These are phyloP conservation scores for Limtongozyma cylindracea DNA, from an alignment of 805 yeast genomes.

Conservation along the genomic window DNA sequence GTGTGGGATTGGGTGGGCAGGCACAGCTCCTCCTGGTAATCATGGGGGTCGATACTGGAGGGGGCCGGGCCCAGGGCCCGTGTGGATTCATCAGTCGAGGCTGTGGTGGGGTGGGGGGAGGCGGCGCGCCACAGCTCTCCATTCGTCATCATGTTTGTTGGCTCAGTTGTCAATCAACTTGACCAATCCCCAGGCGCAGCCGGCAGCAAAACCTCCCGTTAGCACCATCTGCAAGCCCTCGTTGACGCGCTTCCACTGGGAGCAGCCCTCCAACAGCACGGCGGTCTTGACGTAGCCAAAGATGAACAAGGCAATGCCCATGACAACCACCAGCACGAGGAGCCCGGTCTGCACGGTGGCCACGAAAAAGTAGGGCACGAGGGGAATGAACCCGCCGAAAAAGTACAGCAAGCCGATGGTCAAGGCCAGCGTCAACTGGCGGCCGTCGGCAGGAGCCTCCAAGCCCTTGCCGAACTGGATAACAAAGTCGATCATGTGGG, in stretches of 20 bases:
- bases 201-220: conserved; percentile 96
- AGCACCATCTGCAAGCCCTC: conserved; percentile 84
- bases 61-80: too few species aligned
- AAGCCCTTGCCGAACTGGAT: conserved; percentile 78
- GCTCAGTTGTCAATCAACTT: conserved; percentile 34
- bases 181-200: conserved; percentile 87
- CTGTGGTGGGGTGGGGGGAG: too few species aligned
- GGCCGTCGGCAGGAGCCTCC: conserved; percentile 85
- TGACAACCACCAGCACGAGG: conserved; percentile 45
- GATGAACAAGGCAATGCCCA: conserved; percentile 65
- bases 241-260: conserved; percentile 26
- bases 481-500: conserved; percentile 61
- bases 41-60: neutral
- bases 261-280: conserved; percentile 53
- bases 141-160: too few species aligned
- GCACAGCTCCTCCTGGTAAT: neutral
- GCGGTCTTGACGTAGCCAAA: conserved; percentile 76
- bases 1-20: neutral
- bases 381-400: conserved; percentile 79
- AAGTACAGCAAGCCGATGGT: conserved; percentile 82
- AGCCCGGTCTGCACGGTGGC: conserved; percentile 55
- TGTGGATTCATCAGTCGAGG: too few species aligned
- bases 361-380: conserved; percentile 77
- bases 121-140: too few species aligned
- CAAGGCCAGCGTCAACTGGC: conserved; percentile 69